A percentile compares a stretch with the other conserved stretches of the same genome.
phyloP scores from a whole-genome alignment of 768 basidiomycete species.

The Lactarius evosmus region DNA sequence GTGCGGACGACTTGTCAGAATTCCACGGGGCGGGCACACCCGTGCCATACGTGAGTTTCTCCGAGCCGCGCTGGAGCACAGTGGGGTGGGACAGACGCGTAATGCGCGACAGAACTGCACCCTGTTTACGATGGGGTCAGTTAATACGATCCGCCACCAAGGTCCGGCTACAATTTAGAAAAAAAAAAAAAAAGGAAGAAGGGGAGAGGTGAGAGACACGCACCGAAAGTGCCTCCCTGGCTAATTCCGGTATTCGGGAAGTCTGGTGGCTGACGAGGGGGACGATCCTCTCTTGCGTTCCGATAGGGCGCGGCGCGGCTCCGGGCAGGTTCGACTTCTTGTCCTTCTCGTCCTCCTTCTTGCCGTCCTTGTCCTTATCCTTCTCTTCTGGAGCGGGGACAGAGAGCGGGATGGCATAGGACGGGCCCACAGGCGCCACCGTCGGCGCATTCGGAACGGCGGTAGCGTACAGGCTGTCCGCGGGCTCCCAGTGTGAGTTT shows the following conservation, averaged over 20 bases:
- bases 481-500: constrained; percentile 61
- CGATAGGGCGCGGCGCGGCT: constrained; percentile 40
- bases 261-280: constrained; percentile 63
- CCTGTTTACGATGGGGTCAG: constrained; percentile 37
- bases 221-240: constrained; percentile 65
- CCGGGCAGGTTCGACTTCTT: constrained; percentile 43
- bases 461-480: constrained; percentile 57
- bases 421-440: constrained; percentile 59
- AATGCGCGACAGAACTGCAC: constrained; percentile 54
- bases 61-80: constrained; percentile 48
- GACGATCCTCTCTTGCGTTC: constrained; percentile 51
- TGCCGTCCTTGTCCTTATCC: constrained; percentile 54
- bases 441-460: constrained; percentile 60
- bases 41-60: constrained; percentile 43
- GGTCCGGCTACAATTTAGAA: neutral
- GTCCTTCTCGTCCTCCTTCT: constrained; percentile 54
- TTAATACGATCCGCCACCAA: neutral
- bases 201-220: constrained; percentile 31
- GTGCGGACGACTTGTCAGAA: constrained; percentile 32
- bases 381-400: constrained; percentile 40
- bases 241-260: constrained; percentile 63
- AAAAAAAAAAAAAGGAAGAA: neutral
- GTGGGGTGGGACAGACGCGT: constrained; percentile 65
- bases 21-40: constrained; percentile 47
- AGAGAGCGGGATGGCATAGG: constrained; percentile 54